Evolutionary conservation across 179 eudicot species (phyloP), one percentile per base, ranked within the genome.

Genomic region (Spergularia azorica): DNA sequence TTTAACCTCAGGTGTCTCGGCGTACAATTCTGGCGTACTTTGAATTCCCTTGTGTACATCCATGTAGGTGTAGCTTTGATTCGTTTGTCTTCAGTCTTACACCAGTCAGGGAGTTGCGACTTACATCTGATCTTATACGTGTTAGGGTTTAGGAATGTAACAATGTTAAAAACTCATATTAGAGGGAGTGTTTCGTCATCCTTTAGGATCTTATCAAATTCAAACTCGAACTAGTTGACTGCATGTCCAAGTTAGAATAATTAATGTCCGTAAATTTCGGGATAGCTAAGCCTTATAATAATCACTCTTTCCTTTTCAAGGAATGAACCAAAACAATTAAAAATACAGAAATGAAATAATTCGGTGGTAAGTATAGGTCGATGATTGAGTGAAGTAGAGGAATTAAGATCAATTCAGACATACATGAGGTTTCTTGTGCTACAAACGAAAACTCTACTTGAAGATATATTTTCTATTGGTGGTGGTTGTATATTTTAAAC

Each of bases 381-480:
- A 14, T 26, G 16, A 26, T 76, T 58, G 59, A 61, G 73, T 79
- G 77, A 36, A 77, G 68, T 72, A 21, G 10, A 58, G 59, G 65
- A 65, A 36, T 36, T 36, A 36, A 36, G 39, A 36, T 36, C 39
- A 36, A 36, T 36, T 36, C 39, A 36, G 69, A 77, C 50, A 41
- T 51, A 79, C 43, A 36, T 50, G 66, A 57, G 59, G 51, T 81
- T 73, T 71, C 78, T 77, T 79, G 73, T 79, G 73, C 68, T 26
- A 36, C 36, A 65, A 68, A 73, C 70, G 55, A 77, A 65, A 74
- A 73, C 62, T 77, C 41, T 73, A 62, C 36, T 60, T 63, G 72
- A 81, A 77, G 81, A 77, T 72, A 77, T 61, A 67, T 69, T 64
- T 69, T 48, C 10, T 74, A 74, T 63, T 82, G 79, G 84, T 74